Evolutionary conservation across 1,284 basidiomycete genomes (phyloP), one percentile per base, ranked within the genome.

Genomic region (Schizophyllum amplum): DNA sequence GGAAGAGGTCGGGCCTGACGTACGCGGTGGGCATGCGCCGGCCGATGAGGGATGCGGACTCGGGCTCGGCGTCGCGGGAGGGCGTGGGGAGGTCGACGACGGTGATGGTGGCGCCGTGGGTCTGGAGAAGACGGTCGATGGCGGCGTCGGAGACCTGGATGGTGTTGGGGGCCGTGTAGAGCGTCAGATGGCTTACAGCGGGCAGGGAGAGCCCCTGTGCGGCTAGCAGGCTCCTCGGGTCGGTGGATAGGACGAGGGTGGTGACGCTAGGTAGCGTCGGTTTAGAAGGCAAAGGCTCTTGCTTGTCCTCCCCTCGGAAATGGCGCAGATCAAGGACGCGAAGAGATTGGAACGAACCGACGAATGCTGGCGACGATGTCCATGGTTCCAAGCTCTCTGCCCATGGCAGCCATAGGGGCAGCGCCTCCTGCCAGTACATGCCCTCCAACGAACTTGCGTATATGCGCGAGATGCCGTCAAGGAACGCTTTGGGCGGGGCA

Each of bases 1-100:
- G 69, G 68, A 80, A 79, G 6, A 72, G 61, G 53, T 73, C 69
- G 52, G 75, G 72, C 48, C 70, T 70, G 51, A 77, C 62, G 53
- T 70, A 68, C 13, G 66, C 64, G 9, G 67, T 64, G 5, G 68
- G 63, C 22, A 66, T 59, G 51, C 69, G 68, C 7, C 57, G 56
- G 51, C 64, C 61, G 4, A 66, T 57, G 24, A 61, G 63, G 55
- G 71, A 68, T 13, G 68, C 61, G 49, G 48, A 48, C 22, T 74
- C 68, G 17, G 63, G 62, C 21, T 74, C 72, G 27, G 67, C 63
- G 56, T 70, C 70, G 51, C 67, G 67, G 21, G 67, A 69, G 7
- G 74, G 69, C 5, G 71, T 68, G 20, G 70, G 69, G 25, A 80
- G 68, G 60, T 79, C 74, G 53, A 79, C 68, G 20, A 65, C 68